Percentiles rank a stretch among this genome's conserved stretches.
These are phyloP conservation scores for Artemisia tridentata DNA, from an alignment of 129 eudicot species.

Conservation along the genomic window DNA sequence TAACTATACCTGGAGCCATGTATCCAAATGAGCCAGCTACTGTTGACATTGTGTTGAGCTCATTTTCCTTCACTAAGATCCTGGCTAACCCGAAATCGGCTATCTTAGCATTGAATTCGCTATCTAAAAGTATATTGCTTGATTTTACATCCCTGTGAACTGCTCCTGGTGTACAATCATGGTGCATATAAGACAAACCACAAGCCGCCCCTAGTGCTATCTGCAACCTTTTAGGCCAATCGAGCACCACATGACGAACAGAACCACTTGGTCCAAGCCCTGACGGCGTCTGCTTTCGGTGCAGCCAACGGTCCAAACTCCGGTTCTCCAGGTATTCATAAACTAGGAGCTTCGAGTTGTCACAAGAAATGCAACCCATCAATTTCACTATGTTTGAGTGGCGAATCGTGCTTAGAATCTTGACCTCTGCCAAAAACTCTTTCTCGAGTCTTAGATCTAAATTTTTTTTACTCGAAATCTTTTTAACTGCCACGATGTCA, in stretches of 20 bases:
- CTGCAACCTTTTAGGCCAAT: conserved; percentile 76
- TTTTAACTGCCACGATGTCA: conserved; percentile 68
- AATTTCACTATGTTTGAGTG: conserved; percentile 81
- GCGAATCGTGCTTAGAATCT: conserved; percentile 57
- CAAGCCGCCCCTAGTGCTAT: conserved; percentile 81
- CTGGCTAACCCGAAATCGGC: conserved; percentile 97
- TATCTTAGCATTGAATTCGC: conserved; percentile 78
- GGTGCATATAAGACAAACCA: conserved; percentile 86
- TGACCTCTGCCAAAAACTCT: conserved; percentile 70
- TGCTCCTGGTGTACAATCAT: conserved; percentile 66
- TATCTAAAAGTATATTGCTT: conserved; percentile 66
- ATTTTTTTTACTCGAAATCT: conserved; percentile 50
- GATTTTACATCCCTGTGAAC: conserved; percentile 86
- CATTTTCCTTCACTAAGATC: conserved; percentile 47
- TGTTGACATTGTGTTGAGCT: conserved; percentile 51
- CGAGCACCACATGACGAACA: conserved; percentile 45
- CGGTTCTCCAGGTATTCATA: conserved; percentile 74
- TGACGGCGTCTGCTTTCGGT: conserved; percentile 31
- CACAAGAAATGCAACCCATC: conserved; percentile 68
- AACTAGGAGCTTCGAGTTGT: conserved; percentile 62
- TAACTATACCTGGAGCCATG: conserved; percentile 74
- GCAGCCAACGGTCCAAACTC: conserved; percentile 80
- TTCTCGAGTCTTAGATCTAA: conserved; percentile 53
- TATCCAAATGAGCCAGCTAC: conserved; percentile 89
- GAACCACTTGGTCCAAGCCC: conserved; percentile 30